A percentile compares a stretch with the other conserved stretches of the same genome.
These are phyloP conservation scores for Luvunga scandens DNA, from an alignment of 345 rosid genomes.

Conservation along the genomic window DNA sequence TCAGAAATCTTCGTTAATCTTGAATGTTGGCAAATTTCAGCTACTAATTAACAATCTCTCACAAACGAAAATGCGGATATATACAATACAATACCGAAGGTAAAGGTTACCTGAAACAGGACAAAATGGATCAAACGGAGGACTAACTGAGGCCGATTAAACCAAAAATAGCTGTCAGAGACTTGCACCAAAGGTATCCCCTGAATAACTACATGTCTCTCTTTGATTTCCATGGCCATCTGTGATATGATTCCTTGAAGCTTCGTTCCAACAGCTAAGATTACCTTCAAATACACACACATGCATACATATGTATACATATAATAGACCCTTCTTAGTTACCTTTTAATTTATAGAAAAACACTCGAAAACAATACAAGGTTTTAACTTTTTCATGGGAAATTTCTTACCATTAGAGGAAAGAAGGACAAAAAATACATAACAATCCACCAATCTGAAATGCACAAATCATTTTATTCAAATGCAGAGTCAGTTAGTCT, in stretches of 20 bases:
- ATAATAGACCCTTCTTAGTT: neutral
- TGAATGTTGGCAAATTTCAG: too few species aligned
- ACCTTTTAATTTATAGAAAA: neutral
- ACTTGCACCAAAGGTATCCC: slow-evolving; percentile 96
- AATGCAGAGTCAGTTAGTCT: neutral
- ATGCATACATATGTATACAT: too few species aligned
- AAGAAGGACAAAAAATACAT: slow-evolving; percentile 56
- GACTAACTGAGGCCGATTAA: slow-evolving; percentile 65
- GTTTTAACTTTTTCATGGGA: neutral
- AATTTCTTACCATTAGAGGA: slow-evolving; percentile 71
- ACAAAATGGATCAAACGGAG: slow-evolving; percentile 85
- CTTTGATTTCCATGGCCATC: slow-evolving; percentile 90
- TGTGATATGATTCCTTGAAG: slow-evolving; percentile 78
- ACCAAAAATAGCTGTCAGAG: slow-evolving; percentile 85
- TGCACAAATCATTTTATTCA: neutral
- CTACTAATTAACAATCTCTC: too few species aligned
- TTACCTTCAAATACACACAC: slow-evolving; percentile 39
- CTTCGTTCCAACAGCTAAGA: slow-evolving; percentile 84
- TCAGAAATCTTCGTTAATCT: slow-evolving; percentile 11
- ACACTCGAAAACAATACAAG: neutral
- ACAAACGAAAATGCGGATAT: too few species aligned
- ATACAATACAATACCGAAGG: too few species aligned
- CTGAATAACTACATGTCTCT: slow-evolving; percentile 87
- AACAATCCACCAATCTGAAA: slow-evolving; percentile 64
- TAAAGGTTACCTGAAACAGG: slow-evolving; percentile 69